Evolutionary conservation across 164 flowering plant genomes (phyloP).

Genomic region (Chimonanthus salicifolius): DNA sequence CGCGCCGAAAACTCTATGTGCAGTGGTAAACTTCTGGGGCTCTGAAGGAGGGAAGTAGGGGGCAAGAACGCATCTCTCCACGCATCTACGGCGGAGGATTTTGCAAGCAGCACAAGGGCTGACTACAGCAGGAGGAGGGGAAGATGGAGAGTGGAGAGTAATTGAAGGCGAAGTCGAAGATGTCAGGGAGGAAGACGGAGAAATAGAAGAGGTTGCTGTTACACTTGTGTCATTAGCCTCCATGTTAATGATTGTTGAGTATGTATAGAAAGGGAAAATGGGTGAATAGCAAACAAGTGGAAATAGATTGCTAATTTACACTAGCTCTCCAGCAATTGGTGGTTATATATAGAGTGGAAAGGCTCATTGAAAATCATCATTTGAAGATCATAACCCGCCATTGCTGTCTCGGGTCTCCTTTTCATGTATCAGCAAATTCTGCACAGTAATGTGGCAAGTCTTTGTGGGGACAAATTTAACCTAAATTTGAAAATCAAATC

Average conservation of each 20-base stretch:
- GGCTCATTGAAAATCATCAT: neutral
- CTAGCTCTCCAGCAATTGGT: neutral
- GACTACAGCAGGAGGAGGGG: constrained; percentile 22
- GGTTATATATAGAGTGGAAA: neutral
- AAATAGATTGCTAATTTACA: neutral
- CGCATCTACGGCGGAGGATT: constrained; percentile 67
- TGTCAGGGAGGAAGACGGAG: constrained; percentile 2
- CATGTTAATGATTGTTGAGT: constrained; percentile 5
- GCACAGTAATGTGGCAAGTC: too few relatives aligned
- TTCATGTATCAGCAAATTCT: too few relatives aligned
- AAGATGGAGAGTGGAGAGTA: constrained; percentile 12
- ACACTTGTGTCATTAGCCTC: constrained; percentile 15
- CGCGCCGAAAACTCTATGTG: constrained; percentile 76
- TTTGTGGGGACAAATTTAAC: too few relatives aligned
- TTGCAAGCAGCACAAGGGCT: constrained; percentile 84
- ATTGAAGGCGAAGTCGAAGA: constrained; percentile 18
- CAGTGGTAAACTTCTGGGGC: constrained; percentile 72
- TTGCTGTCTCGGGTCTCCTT: neutral
- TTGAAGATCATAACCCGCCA: neutral
- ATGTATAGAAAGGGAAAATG: too few relatives aligned
- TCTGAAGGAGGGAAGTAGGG: constrained; percentile 77
- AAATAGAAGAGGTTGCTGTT: constrained; percentile 1
- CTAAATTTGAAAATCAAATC: too few relatives aligned
- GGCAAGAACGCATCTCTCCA: constrained; percentile 60
- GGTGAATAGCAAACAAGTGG: neutral